Percentiles rank a stretch among this genome's conserved stretches.
Evolutionary conservation across 2,329 filamentous ascomycete genomes (phyloP).

Genomic region (Aspergillus pseudotamarii): DNA sequence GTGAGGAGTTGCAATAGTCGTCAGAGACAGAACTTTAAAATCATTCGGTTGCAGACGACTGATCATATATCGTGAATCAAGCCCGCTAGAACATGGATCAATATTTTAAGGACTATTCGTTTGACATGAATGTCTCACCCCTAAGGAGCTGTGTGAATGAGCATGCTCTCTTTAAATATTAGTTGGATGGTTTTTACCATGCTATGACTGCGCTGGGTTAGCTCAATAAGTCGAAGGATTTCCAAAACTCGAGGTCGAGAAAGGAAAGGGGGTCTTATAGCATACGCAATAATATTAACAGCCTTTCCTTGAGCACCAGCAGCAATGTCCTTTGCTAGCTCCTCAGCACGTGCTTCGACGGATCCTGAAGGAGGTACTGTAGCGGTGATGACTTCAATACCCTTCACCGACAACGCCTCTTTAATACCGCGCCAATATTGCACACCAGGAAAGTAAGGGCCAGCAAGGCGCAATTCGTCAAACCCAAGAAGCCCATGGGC

Average conservation of each 20-base stretch:
- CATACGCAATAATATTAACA: constrained; percentile 67
- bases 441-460: constrained; percentile 57
- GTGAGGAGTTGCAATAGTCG: constrained; percentile 65
- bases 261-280: constrained; percentile 13
- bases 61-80: constrained; percentile 68
- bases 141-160: constrained; percentile 24
- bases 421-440: constrained; percentile 68
- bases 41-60: constrained; percentile 59
- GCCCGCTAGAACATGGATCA: constrained; percentile 50
- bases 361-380: constrained; percentile 62
- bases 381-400: constrained; percentile 63
- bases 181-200: constrained; percentile 43
- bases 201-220: constrained; percentile 43
- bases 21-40: constrained; percentile 75
- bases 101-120: not conserved
- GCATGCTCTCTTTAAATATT: not conserved
- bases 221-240: not conserved
- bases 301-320: constrained; percentile 56
- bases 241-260: not conserved
- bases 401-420: constrained; percentile 58
- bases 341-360: constrained; percentile 60
- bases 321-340: constrained; percentile 57
- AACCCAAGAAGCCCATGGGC: constrained; percentile 70
- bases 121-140: constrained; percentile 32
- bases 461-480: constrained; percentile 61